phyloP scores from a whole-genome alignment of 257 asterid species.

The Ilex asprella region DNA sequence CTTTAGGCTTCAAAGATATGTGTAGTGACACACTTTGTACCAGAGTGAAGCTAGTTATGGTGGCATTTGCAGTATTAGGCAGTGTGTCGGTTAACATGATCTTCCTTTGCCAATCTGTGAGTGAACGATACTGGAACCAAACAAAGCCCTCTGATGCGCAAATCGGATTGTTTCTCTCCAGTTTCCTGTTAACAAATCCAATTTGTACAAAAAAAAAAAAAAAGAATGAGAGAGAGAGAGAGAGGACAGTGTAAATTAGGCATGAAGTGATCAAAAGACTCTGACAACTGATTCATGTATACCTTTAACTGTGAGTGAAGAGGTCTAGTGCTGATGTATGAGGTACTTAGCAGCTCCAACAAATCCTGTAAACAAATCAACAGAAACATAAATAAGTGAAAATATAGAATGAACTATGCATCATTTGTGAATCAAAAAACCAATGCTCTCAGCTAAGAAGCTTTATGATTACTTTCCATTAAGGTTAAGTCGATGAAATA shows the following conservation, averaged over 20 bases:
- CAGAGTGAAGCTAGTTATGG: no score
- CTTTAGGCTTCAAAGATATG: no score
- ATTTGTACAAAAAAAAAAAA: background rate
- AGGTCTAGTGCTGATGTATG: no score
- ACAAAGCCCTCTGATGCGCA: slow-evolving; percentile 38
- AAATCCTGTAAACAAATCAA: slow-evolving; percentile 19
- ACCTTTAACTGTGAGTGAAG: no score
- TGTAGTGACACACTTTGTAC: no score
- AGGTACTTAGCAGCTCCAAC: background rate
- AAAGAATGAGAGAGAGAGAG: background rate
- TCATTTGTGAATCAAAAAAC: no score
- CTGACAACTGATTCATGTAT: no score
- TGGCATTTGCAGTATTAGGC: background rate
- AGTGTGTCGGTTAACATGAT: background rate
- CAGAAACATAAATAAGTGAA: background rate
- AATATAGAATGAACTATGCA: no score
- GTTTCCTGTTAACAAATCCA: slow-evolving; percentile 1
- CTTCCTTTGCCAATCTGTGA: slow-evolving; percentile 10
- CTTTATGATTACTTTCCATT: background rate
- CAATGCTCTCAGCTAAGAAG: no score
- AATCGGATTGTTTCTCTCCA: slow-evolving; percentile 25
- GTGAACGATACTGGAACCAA: slow-evolving; percentile 33
- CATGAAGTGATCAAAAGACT: no score
- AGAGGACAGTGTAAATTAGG: no score
- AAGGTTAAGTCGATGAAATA: background rate